Conservation (phyloP, 441 rosid genomes). For the Arabidopsis lyrata region DNA sequence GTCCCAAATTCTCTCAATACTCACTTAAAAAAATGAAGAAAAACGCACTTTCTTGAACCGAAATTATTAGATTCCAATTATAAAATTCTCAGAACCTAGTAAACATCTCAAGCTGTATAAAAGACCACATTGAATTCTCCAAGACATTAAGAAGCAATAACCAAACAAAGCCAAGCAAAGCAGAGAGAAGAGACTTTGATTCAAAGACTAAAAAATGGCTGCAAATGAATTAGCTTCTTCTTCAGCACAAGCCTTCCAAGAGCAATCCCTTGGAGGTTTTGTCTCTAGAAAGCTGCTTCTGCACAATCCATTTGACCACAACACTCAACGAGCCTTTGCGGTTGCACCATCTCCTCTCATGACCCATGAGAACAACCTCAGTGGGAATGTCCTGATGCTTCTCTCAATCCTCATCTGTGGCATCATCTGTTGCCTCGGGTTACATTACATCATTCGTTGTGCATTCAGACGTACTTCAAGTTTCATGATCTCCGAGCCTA, state of each 20-base stretch:
- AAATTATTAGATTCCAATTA: slow-evolving; percentile 26
- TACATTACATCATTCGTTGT: slow-evolving; percentile 54
- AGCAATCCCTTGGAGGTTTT: slow-evolving; percentile 11
- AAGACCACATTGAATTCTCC: slow-evolving; percentile 20
- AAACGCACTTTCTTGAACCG: slow-evolving; percentile 33
- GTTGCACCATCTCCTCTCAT: slow-evolving; percentile 1
- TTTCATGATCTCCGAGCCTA: slow-evolving; percentile 36
- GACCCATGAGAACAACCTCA: slow-evolving; percentile 44
- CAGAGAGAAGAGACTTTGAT: background rate
- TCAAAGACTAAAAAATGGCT: slow-evolving; percentile 38
- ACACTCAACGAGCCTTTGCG: slow-evolving; percentile 16
- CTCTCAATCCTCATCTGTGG: slow-evolving; percentile 63
- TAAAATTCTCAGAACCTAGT: slow-evolving; percentile 12
- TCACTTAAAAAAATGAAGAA: slow-evolving; percentile 2
- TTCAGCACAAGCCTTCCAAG: slow-evolving; percentile 37
- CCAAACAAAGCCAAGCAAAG: slow-evolving; percentile 10
- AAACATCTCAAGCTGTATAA: slow-evolving; percentile 35
- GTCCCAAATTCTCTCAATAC: slow-evolving; percentile 37
- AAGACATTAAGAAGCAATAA: slow-evolving; percentile 24
- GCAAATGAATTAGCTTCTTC: slow-evolving; percentile 35
- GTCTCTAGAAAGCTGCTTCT: slow-evolving; percentile 40
- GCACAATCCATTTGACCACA: slow-evolving; percentile 33
- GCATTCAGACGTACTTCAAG: slow-evolving; percentile 48
- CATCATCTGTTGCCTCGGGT: slow-evolving; percentile 54
- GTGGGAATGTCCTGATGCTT: slow-evolving; percentile 52